Percentiles rank a stretch among this genome's conserved stretches.
phyloP scores from a whole-genome alignment of 495 filamentous ascomycete species.

The Clavariopsis aquatica region DNA sequence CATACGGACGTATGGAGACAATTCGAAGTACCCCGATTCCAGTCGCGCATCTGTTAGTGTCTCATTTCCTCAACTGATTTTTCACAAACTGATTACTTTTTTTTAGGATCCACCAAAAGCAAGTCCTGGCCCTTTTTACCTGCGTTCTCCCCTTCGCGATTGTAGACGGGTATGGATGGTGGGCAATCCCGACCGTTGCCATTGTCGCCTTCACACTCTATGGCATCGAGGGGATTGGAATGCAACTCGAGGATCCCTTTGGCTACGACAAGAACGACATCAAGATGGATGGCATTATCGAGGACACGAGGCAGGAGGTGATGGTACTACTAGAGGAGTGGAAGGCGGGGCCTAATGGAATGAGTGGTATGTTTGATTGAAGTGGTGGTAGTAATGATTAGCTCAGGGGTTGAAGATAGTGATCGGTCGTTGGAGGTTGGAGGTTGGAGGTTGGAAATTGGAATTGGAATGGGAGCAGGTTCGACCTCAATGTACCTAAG shows the following conservation, averaged over 20 bases:
- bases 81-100: not conserved
- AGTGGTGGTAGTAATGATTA: not conserved
- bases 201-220: constrained; percentile 74
- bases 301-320: constrained; percentile 66
- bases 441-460: not conserved
- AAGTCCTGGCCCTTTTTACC: constrained; percentile 71
- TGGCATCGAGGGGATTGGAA: constrained; percentile 73
- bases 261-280: constrained; percentile 76
- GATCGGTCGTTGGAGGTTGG: not conserved
- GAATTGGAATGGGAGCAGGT: too few species aligned
- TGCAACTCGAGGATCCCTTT: constrained; percentile 75
- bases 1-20: constrained; percentile 74
- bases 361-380: constrained; percentile 36
- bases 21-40: constrained; percentile 72
- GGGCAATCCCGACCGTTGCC: constrained; percentile 65
- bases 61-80: not conserved
- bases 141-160: constrained; percentile 74
- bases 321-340: constrained; percentile 66
- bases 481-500: too few species aligned
- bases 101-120: constrained; percentile 66
- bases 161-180: constrained; percentile 71
- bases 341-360: constrained; percentile 39
- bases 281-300: constrained; percentile 74
- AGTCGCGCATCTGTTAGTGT: constrained; percentile 66
- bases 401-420: not conserved